These are phyloP conservation scores for Penicillium herquei DNA, from an alignment of 495 filamentous ascomycete species.

Conservation along the genomic window DNA sequence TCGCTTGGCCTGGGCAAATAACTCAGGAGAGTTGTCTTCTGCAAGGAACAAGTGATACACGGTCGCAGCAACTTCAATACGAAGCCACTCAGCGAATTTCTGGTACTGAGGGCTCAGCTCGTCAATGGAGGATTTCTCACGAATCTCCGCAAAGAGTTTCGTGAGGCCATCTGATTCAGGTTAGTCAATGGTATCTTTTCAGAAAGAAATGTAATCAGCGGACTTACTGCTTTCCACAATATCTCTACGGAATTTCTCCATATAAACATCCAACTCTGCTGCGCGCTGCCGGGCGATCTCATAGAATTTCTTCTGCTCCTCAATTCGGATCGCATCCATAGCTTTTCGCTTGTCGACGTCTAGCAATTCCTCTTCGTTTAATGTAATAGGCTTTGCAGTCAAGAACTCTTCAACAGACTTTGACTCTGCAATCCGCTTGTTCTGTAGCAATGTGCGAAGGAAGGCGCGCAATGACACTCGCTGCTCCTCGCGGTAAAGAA, in stretches of 20 bases:
- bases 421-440: conserved; percentile 76
- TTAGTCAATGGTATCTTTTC: neutral
- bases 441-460: conserved; percentile 76
- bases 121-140: conserved; percentile 76
- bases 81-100: conserved; percentile 97
- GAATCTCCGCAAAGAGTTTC: conserved; percentile 89
- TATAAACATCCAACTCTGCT: conserved; percentile 91
- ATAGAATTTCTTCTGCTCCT: conserved; percentile 92
- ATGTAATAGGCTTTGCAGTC: conserved; percentile 60
- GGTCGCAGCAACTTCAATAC: conserved; percentile 95
- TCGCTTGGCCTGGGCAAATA: conserved; percentile 89
- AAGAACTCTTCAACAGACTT: conserved; percentile 82
- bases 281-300: conserved; percentile 90
- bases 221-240: conserved; percentile 75
- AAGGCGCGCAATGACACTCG: conserved; percentile 90
- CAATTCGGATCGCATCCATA: conserved; percentile 82
- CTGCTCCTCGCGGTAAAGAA: conserved; percentile 86
- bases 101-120: conserved; percentile 93
- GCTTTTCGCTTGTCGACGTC: conserved; percentile 77
- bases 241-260: conserved; percentile 80
- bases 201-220: neutral
- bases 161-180: conserved; percentile 70
- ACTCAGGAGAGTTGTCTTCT: conserved; percentile 93
- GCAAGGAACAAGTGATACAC: conserved; percentile 97
- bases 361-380: conserved; percentile 76